Percentiles rank a stretch among this genome's conserved stretches.
Conservation (phyloP, 2,329 filamentous ascomycete genomes). For the Cadophora luteo-olivacea region DNA sequence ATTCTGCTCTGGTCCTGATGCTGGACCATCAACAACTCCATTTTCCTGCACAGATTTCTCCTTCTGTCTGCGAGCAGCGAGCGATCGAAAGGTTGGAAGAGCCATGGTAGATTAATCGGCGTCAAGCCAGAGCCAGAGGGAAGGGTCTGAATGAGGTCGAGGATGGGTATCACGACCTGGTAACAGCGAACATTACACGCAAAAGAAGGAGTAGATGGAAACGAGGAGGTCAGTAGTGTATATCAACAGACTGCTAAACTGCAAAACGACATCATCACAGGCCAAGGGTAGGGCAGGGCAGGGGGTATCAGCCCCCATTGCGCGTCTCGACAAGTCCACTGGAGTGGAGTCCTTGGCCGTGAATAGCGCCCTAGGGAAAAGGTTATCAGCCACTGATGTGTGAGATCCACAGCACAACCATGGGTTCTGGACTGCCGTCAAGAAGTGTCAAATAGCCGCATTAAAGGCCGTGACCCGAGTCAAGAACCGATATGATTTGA, state of each 20-base stretch:
- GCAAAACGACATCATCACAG: constrained; percentile 30
- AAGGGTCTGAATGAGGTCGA: background rate
- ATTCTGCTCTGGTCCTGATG: constrained; percentile 19
- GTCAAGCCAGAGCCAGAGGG: constrained; percentile 12
- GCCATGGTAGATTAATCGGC: constrained; percentile 32
- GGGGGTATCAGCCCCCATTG: constrained; percentile 18
- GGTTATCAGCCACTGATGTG: constrained; percentile 27
- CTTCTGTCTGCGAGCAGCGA: constrained; percentile 32
- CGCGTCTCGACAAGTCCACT: constrained; percentile 23
- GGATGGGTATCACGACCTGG: constrained; percentile 6
- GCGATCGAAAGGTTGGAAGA: constrained; percentile 43
- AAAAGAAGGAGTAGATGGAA: background rate
- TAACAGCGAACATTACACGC: background rate
- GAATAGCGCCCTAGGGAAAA: background rate
- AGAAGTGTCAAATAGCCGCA: background rate
- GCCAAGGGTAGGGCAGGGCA: constrained; percentile 3
- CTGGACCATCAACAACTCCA: constrained; percentile 18
- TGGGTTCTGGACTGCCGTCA: constrained; percentile 7
- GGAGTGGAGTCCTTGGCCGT: constrained; percentile 1
- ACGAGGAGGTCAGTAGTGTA: constrained; percentile 23
- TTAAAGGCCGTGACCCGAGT: background rate
- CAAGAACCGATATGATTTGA: constrained; percentile 1
- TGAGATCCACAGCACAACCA: constrained; percentile 20
- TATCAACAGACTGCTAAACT: constrained; percentile 23
- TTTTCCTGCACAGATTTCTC: constrained; percentile 27